Percentiles rank a stretch among this genome's conserved stretches.
Evolutionary conservation across 257 asterid genomes (phyloP).

Genomic region (Buddleja alternifolia): DNA sequence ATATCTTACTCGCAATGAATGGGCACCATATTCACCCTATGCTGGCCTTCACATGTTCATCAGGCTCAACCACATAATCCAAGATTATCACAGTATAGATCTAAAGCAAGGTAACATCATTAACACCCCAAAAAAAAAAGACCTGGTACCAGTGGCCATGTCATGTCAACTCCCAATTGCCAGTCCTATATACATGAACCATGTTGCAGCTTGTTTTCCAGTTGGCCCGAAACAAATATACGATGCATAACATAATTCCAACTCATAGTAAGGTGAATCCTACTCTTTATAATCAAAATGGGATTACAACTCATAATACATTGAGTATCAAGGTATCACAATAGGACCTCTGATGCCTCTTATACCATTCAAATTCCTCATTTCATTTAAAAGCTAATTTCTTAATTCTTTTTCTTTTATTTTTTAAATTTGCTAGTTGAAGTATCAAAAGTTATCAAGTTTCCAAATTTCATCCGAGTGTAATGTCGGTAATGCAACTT

Average conservation of each 20-base stretch:
- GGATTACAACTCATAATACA: not conserved
- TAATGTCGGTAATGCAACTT: not conserved
- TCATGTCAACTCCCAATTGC: not conserved
- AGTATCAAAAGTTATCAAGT: not conserved
- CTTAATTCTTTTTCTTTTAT: not conserved
- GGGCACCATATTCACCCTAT: not conserved
- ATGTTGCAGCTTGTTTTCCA: not conserved
- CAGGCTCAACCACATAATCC: slow-evolving; percentile 4
- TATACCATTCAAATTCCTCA: not conserved
- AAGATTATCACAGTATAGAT: not conserved
- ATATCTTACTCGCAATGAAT: not conserved
- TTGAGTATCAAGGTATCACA: not conserved
- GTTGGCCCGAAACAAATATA: not conserved
- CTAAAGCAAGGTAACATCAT: not conserved
- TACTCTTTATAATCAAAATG: slow-evolving; percentile 10
- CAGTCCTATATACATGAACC: not conserved
- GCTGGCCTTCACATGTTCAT: not conserved
- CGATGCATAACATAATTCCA: not conserved
- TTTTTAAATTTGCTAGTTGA: not conserved
- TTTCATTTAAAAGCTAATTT: slow-evolving; percentile 1
- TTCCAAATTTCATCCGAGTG: not conserved
- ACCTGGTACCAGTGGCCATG: not conserved
- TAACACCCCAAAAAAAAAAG: not conserved
- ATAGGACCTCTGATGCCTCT: not conserved
- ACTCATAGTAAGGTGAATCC: not conserved